Evolutionary conservation across 2,329 filamentous ascomycete genomes (phyloP).

Genomic region (Amylocarpus encephaloides): DNA sequence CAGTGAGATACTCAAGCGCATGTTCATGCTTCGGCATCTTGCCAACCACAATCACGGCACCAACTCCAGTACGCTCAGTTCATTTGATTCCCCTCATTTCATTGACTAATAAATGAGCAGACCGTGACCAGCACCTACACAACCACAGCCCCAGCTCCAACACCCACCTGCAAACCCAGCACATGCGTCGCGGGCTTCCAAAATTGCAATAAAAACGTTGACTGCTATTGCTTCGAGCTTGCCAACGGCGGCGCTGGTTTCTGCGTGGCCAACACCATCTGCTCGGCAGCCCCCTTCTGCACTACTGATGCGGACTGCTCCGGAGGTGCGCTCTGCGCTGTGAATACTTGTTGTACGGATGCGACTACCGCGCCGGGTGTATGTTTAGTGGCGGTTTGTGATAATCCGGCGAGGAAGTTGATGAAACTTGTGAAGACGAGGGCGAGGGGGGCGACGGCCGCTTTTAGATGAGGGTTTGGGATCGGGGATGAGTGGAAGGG

Average conservation of each 20-base stretch:
- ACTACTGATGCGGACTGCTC: slow-evolving; percentile 16
- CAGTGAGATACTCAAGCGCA: slow-evolving; percentile 19
- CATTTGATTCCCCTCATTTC: background rate
- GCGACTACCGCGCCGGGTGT: slow-evolving; percentile 4
- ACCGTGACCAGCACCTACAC: slow-evolving; percentile 14
- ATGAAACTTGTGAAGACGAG: slow-evolving; percentile 2
- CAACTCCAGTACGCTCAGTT: slow-evolving; percentile 11
- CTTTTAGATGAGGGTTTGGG: background rate
- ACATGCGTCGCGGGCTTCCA: slow-evolving; percentile 15
- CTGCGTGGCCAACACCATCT: slow-evolving; percentile 21
- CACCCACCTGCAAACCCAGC: slow-evolving; percentile 14
- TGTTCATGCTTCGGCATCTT: slow-evolving; percentile 25
- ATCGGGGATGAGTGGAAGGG: background rate
- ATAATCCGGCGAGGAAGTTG: slow-evolving; percentile 15
- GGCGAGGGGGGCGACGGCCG: background rate
- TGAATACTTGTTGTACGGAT: slow-evolving; percentile 17
- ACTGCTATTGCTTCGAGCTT: slow-evolving; percentile 21
- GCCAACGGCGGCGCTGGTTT: slow-evolving; percentile 9
- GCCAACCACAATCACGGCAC: slow-evolving; percentile 9
- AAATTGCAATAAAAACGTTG: slow-evolving; percentile 10
- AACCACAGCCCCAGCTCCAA: slow-evolving; percentile 9
- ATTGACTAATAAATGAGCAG: slow-evolving; percentile 2
- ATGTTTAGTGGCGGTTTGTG: slow-evolving; percentile 17
- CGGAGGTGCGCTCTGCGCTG: slow-evolving; percentile 16
- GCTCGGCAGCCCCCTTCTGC: slow-evolving; percentile 14